Base-by-base conservation (phyloP, 257 asterid genomes). In the Nicotiana benthamiana region DNA sequence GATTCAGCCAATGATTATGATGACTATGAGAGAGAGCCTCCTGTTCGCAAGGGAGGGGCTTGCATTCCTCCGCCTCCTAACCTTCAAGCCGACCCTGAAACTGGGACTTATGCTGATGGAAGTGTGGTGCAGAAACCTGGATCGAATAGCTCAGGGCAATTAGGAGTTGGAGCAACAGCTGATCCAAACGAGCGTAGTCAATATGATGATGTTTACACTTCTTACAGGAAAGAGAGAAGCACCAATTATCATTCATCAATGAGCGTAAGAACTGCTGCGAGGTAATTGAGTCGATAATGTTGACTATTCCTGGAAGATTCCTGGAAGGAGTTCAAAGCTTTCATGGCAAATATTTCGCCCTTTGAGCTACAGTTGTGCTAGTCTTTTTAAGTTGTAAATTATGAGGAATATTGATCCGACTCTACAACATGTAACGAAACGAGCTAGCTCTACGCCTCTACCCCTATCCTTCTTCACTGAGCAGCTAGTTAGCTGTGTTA, bases 151-250 rank as follows among this genome's bases (percentile, higher is more conserved):
- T 87, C 94, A 0, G 97, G 96, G 22, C 80, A 98, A 81, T 84
- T 89, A 84, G 98, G 97, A 30, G 95, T 95, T 12, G 99, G 99
- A 66, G 98, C 98, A 22, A 83, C 89, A 2, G 91, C 92, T 5
- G 85, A 91, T 77, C 92, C 97, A n/a, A 94, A 90, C 3, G 97
- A 92, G 84, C 86, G 89, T 9, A 96, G 92, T 76, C 98, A 96
- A 77, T 96, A 96, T 30, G 99, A 94, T 17, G 99, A 96, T 68
- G 98, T 96, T 72, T 96, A 96, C 85, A 86, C 93, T 18, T 96
- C 99, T 68, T 96, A 96, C 62, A 85, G 97, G 87, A 96, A 95
- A 75, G 94, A 94, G 64, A 94, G 98, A 82, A 96, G 99, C 86
- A 90, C 92, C 77, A 92, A 83, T 82, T 94, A 92, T 75, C 97